These are phyloP conservation scores for Abrus pulchellus DNA, from an alignment of 306 rosid genomes.

Conservation along the genomic window DNA sequence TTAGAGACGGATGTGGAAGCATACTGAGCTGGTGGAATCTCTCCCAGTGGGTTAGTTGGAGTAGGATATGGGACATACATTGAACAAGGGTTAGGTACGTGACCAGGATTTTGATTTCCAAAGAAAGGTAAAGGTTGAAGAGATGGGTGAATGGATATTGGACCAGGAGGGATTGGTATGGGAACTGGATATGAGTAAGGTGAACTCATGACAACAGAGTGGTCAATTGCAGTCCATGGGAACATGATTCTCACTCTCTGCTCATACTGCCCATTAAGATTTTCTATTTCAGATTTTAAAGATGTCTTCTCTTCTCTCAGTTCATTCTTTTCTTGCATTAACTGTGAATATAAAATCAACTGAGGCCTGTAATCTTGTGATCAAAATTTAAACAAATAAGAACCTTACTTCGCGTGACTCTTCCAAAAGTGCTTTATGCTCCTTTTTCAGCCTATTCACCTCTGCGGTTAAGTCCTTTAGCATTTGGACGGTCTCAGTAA, in stretches of 20 bases:
- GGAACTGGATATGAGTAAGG: slow-evolving; percentile 83
- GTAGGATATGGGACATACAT: slow-evolving; percentile 71
- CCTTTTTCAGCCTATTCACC: slow-evolving; percentile 72
- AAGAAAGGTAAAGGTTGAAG: slow-evolving; percentile 78
- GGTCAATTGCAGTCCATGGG: slow-evolving; percentile 89
- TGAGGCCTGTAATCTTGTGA: slow-evolving; percentile 34
- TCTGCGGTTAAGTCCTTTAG: slow-evolving; percentile 78
- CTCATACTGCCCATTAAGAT: slow-evolving; percentile 76
- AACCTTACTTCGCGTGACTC: slow-evolving; percentile 82
- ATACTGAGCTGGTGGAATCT: slow-evolving; percentile 62
- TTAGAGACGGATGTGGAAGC: slow-evolving; percentile 62
- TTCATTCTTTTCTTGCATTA: slow-evolving; percentile 87
- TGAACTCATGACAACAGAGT: slow-evolving; percentile 72
- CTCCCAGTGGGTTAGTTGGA: slow-evolving; percentile 63
- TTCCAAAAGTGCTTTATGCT: slow-evolving; percentile 72
- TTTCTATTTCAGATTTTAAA: slow-evolving; percentile 76
- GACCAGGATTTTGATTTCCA: slow-evolving; percentile 71
- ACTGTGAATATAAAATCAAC: slow-evolving; percentile 58
- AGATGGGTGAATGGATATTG: slow-evolving; percentile 76
- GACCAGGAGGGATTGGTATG: slow-evolving; percentile 66
- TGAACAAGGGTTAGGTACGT: slow-evolving; percentile 73
- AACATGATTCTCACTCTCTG: slow-evolving; percentile 79
- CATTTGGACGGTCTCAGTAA: slow-evolving; percentile 77
- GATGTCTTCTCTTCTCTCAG: slow-evolving; percentile 90
- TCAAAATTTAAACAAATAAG: slow-evolving; percentile 31